Percentiles rank a stretch among this genome's conserved stretches.
These are phyloP conservation scores for Aspergillus fijiensis DNA, from an alignment of 2,329 filamentous ascomycete species.

Conservation along the genomic window DNA sequence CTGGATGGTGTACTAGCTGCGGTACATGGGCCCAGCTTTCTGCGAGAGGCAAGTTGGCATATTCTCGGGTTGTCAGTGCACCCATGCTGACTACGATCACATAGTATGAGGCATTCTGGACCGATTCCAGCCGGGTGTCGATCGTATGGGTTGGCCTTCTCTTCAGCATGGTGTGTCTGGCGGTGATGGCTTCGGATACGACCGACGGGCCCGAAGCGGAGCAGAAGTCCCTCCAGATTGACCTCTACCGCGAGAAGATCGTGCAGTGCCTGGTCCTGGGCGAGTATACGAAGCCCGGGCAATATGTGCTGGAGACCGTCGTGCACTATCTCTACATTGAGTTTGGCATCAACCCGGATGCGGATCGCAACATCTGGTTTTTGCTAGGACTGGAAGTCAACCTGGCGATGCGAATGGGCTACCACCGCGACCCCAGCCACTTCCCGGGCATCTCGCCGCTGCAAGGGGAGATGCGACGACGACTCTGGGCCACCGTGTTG, in stretches of 20 bases:
- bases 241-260: slow-evolving; percentile 31
- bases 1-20: slow-evolving; percentile 9
- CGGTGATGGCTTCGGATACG: slow-evolving; percentile 13
- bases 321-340: slow-evolving; percentile 57
- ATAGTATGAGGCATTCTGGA: slow-evolving; percentile 48
- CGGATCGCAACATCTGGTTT: slow-evolving; percentile 55
- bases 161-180: slow-evolving; percentile 41
- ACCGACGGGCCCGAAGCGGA: slow-evolving; percentile 11
- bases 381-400: slow-evolving; percentile 55
- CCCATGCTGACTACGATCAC: slow-evolving; percentile 1
- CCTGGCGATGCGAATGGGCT: slow-evolving; percentile 60
- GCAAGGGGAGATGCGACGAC: slow-evolving; percentile 53
- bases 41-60: slow-evolving; percentile 28
- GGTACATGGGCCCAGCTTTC: slow-evolving; percentile 31
- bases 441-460: slow-evolving; percentile 54
- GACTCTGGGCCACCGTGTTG: slow-evolving; percentile 39
- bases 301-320: slow-evolving; percentile 56
- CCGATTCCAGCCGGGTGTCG: slow-evolving; percentile 35
- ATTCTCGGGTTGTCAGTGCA: background rate
- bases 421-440: slow-evolving; percentile 56
- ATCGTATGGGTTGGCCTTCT: slow-evolving; percentile 48
- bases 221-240: slow-evolving; percentile 12
- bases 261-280: slow-evolving; percentile 56
- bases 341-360: slow-evolving; percentile 53
- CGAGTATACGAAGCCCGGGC: slow-evolving; percentile 55